Percentiles rank a stretch among this genome's conserved stretches.
Conservation (phyloP, 2,329 filamentous ascomycete species). For the Ambrosiella beaveri region DNA sequence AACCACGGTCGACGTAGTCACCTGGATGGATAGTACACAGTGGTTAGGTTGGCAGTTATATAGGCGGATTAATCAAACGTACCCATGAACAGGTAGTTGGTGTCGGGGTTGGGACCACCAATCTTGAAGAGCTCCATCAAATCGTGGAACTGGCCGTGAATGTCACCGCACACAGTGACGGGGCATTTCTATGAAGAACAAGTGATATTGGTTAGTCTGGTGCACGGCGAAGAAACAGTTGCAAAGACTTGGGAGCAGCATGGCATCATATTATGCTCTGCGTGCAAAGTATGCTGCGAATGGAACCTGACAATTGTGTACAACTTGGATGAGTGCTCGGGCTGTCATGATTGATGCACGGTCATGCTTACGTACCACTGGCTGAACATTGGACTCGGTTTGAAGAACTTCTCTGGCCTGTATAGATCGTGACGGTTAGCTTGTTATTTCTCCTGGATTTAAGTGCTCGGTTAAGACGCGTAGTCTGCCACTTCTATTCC, state of each 20-base stretch:
- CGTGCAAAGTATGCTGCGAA: too few relatives aligned
- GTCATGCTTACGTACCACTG: conserved; percentile 52
- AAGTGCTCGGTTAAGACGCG: not conserved
- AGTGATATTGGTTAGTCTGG: not conserved
- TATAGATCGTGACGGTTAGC: conserved; percentile 1
- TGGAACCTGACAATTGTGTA: too few relatives aligned
- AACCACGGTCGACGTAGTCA: conserved; percentile 96
- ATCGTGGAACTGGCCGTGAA: conserved; percentile 97
- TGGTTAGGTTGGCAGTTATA: not conserved
- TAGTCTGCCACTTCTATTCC: too few relatives aligned
- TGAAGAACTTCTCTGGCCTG: conserved; percentile 91
- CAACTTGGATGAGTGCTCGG: not conserved
- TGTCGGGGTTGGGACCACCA: conserved; percentile 91
- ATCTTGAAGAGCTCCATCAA: conserved; percentile 99
- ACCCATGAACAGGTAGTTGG: conserved; percentile 99
- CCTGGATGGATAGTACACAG: conserved; percentile 31
- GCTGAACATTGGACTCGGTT: conserved; percentile 96
- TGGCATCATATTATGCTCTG: too few relatives aligned
- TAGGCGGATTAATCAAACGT: conserved; percentile 19
- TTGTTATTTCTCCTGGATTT: not conserved
- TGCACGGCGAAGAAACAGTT: not conserved
- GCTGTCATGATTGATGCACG: not conserved
- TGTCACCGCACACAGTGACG: conserved; percentile 96
- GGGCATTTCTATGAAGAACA: conserved; percentile 62
- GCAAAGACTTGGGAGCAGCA: too few relatives aligned